phyloP scores from a whole-genome alignment of 2,329 filamentous ascomycete species.

The Stagonosporopsis tanaceti region DNA sequence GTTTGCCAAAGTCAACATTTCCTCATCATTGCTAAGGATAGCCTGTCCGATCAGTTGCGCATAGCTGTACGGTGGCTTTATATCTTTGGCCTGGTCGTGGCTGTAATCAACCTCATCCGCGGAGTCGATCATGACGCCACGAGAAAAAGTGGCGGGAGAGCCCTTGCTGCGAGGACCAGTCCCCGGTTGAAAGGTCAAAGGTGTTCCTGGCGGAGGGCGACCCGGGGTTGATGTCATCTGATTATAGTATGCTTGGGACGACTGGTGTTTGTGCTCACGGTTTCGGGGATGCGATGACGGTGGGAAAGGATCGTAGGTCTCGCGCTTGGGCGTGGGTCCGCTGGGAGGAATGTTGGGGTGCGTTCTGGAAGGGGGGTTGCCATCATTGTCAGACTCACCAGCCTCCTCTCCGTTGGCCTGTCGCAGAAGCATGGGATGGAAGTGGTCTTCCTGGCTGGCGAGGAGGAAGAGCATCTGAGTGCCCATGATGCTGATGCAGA shows the following conservation, averaged over 20 bases:
- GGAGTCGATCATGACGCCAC: slow-evolving; percentile 61
- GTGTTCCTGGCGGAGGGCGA: slow-evolving; percentile 44
- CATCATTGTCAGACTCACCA: slow-evolving; percentile 51
- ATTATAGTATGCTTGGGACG: slow-evolving; percentile 42
- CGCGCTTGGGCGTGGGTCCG: slow-evolving; percentile 47
- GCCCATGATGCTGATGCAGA: slow-evolving; percentile 89
- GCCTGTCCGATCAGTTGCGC: slow-evolving; percentile 97
- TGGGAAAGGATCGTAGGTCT: slow-evolving; percentile 49
- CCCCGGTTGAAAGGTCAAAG: slow-evolving; percentile 46
- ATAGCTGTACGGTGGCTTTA: slow-evolving; percentile 97
- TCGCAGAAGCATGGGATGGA: slow-evolving; percentile 72
- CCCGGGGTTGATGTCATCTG: slow-evolving; percentile 49
- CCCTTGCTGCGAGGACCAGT: slow-evolving; percentile 50
- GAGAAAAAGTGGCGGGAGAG: slow-evolving; percentile 58
- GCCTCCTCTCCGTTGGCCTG: slow-evolving; percentile 59
- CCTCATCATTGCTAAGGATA: slow-evolving; percentile 84
- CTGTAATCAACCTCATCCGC: slow-evolving; percentile 75
- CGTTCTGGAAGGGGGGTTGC: slow-evolving; percentile 41
- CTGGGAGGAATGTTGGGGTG: slow-evolving; percentile 45
- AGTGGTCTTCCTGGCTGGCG: slow-evolving; percentile 75
- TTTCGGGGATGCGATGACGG: slow-evolving; percentile 45
- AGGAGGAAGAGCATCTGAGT: slow-evolving; percentile 99
- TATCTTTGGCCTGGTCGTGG: slow-evolving; percentile 82
- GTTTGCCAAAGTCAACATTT: slow-evolving; percentile 87
- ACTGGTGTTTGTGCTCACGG: slow-evolving; percentile 38